Conservation (phyloP, 1,284 basidiomycete genomes). For the Phellinidium pouzarii region DNA sequence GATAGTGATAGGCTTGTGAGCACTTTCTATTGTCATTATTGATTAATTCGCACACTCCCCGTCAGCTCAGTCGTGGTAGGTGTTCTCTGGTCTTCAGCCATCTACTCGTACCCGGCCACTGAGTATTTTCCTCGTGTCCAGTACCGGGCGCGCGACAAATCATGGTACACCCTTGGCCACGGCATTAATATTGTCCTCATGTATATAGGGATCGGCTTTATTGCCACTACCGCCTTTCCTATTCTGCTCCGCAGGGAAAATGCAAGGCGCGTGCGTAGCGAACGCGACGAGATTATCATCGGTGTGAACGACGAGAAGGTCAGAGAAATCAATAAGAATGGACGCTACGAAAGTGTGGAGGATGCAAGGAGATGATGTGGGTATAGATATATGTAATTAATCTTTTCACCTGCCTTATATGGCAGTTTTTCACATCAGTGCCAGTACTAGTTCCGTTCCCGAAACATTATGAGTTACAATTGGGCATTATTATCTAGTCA, state of each 20-base stretch:
- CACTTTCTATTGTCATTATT: constrained; percentile 10
- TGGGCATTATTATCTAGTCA: no score
- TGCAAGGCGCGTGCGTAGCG: constrained; percentile 51
- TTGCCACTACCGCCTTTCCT: constrained; percentile 41
- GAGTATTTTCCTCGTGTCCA: constrained; percentile 21
- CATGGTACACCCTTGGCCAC: constrained; percentile 66
- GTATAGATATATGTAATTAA: constrained; percentile 43
- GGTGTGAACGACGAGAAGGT: constrained; percentile 29
- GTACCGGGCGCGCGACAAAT: constrained; percentile 61
- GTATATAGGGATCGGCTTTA: constrained; percentile 61
- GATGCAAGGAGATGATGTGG: constrained; percentile 56
- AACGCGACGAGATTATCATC: constrained; percentile 62
- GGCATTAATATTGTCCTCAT: constrained; percentile 62
- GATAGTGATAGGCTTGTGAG: constrained; percentile 61
- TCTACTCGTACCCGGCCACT: constrained; percentile 10
- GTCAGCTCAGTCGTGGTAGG: constrained; percentile 63
- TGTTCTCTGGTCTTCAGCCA: constrained; percentile 17
- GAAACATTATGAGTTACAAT: no score
- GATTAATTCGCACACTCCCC: background rate
- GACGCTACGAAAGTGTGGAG: constrained; percentile 38
- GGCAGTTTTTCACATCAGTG: no score
- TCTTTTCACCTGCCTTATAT: no score
- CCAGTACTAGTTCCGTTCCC: no score
- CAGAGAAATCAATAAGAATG: constrained; percentile 23
- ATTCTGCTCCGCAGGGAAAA: constrained; percentile 55